phyloP scores from a whole-genome alignment of 2,329 filamentous ascomycete genomes.

The Hypomyces perniciosus region DNA sequence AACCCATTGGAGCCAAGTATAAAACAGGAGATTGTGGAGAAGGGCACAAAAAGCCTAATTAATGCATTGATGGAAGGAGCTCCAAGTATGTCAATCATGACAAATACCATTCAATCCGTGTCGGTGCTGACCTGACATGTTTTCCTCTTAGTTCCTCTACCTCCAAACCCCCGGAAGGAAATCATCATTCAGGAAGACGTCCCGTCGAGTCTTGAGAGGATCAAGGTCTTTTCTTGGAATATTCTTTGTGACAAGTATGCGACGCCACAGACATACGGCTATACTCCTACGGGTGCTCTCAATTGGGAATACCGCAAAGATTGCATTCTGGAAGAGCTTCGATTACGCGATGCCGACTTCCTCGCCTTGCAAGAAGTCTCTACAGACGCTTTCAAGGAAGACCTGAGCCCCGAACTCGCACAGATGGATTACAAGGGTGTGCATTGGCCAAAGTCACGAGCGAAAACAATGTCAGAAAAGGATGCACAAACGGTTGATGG shows the following conservation, averaged over 20 bases:
- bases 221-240: conserved; percentile 90
- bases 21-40: conserved; percentile 78
- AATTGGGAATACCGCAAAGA: conserved; percentile 82
- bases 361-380: conserved; percentile 93
- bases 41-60: conserved; percentile 81
- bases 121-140: conserved; percentile 18
- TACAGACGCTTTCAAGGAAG: conserved; percentile 84
- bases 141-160: conserved; percentile 57
- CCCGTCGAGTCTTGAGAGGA: conserved; percentile 55
- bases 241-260: conserved; percentile 93
- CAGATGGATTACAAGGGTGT: conserved; percentile 89
- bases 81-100: conserved; percentile 56
- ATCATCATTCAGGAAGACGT: conserved; percentile 70
- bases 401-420: conserved; percentile 79
- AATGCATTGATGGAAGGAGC: conserved; percentile 77
- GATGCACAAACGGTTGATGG: conserved; percentile 89
- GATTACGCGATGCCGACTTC: conserved; percentile 76
- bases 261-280: conserved; percentile 78
- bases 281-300: conserved; percentile 76
- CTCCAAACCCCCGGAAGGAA: conserved; percentile 70
- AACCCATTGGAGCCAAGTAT: conserved; percentile 74
- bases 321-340: conserved; percentile 77
- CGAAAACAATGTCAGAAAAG: conserved; percentile 85
- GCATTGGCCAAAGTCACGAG: conserved; percentile 84
- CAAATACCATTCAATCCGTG: neutral